Conservation (phyloP, 805 yeast species). For the Ascoidea rubescens region DNA sequence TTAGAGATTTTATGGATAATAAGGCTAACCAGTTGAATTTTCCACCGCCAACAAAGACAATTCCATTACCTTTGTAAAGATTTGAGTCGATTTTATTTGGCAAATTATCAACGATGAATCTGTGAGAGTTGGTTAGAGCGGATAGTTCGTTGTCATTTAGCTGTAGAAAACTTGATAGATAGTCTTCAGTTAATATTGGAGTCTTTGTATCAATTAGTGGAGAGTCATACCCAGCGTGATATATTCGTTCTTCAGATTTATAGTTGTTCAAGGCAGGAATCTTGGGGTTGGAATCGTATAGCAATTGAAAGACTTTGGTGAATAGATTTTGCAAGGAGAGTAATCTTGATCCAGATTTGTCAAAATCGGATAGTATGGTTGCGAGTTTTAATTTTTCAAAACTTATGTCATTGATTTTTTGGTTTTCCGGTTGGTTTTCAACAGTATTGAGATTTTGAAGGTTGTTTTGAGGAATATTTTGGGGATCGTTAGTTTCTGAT, state of each 20-base stretch:
- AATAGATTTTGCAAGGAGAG: conserved; percentile 28
- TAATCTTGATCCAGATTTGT: conserved; percentile 20
- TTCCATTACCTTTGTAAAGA: conserved; percentile 39
- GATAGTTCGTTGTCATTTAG: conserved; percentile 27
- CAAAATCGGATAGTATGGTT: conserved; percentile 15
- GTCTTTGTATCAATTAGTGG: conserved; percentile 19
- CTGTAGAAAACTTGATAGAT: conserved; percentile 34
- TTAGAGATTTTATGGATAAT: conserved; percentile 31
- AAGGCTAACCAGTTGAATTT: conserved; percentile 41
- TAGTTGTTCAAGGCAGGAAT: conserved; percentile 28
- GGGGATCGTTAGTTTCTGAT: neutral
- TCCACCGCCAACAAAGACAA: conserved; percentile 55
- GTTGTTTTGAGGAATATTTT: neutral
- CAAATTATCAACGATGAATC: conserved; percentile 27
- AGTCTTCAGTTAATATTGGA: conserved; percentile 37
- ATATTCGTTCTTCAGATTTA: conserved; percentile 30
- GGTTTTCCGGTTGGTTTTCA: neutral
- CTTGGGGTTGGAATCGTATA: conserved; percentile 30
- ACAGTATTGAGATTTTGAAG: neutral
- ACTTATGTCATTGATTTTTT: neutral
- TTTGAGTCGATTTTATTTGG: conserved; percentile 21
- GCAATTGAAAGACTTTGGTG: conserved; percentile 25
- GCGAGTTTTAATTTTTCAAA: conserved; percentile 14
- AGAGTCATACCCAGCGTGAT: conserved; percentile 38
- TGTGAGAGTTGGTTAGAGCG: conserved; percentile 34